Evolutionary conservation across 768 basidiomycete species (phyloP).

Genomic region (Russula brevipes): DNA sequence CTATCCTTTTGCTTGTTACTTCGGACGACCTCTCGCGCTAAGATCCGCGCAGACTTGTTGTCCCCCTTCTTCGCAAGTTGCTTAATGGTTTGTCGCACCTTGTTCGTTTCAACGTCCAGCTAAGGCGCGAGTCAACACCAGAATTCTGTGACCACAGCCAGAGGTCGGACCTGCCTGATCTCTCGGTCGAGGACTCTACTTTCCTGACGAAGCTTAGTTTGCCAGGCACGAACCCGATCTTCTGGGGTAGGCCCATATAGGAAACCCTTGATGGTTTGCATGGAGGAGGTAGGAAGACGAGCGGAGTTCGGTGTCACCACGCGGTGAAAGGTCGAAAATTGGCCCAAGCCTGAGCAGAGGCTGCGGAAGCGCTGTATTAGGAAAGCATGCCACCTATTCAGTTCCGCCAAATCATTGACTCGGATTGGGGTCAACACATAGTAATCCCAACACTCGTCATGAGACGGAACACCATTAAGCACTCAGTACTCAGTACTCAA

Average conservation of each 20-base stretch:
- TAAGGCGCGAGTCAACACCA: constrained; percentile 32
- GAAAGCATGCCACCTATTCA: neutral
- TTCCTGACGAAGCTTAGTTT: constrained; percentile 77
- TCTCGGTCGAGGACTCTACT: constrained; percentile 84
- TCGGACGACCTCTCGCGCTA: constrained; percentile 91
- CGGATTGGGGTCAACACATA: too few relatives aligned
- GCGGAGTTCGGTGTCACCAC: neutral
- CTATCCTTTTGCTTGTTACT: constrained; percentile 93
- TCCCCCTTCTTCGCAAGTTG: constrained; percentile 89
- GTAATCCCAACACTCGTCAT: too few relatives aligned
- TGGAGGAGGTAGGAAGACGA: constrained; percentile 29
- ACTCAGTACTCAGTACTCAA: too few relatives aligned
- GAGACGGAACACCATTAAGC: too few relatives aligned
- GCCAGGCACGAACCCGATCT: constrained; percentile 90
- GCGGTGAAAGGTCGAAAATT: neutral
- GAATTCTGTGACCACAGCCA: constrained; percentile 19
- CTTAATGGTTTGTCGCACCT: constrained; percentile 77
- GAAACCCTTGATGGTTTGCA: constrained; percentile 89
- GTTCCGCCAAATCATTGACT: neutral
- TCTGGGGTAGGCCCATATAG: constrained; percentile 96
- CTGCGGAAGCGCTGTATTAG: neutral
- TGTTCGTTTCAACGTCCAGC: constrained; percentile 78
- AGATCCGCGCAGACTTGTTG: constrained; percentile 83
- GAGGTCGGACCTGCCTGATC: constrained; percentile 80
- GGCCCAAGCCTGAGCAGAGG: neutral